A percentile compares a stretch with the other conserved stretches of the same genome.
These are phyloP conservation scores for Lachancea meyersii DNA, from an alignment of 805 yeast species.

Conservation along the genomic window DNA sequence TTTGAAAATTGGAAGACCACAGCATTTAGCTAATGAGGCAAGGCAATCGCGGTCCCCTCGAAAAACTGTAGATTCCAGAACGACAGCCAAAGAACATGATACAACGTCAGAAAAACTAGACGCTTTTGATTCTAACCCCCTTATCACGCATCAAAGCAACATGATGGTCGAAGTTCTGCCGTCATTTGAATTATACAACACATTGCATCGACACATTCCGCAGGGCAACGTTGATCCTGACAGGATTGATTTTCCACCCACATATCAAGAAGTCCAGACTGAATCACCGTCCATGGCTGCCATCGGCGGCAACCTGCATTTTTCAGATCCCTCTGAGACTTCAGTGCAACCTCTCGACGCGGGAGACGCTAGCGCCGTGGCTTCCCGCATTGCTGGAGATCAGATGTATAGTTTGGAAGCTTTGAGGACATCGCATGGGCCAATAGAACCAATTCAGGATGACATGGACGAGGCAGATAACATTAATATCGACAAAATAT, in stretches of 20 bases:
- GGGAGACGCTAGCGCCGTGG: not conserved
- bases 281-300: conserved; percentile 2
- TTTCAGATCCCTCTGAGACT: not conserved
- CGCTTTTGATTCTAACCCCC: not conserved
- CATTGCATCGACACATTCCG: conserved; percentile 37
- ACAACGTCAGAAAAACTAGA: not conserved
- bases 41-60: not conserved
- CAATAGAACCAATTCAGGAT: conserved; percentile 27
- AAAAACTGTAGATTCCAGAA: not conserved
- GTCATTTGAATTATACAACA: conserved; percentile 62
- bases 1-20: conserved; percentile 6
- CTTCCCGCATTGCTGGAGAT: conserved; percentile 2
- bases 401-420: conserved; percentile 7
- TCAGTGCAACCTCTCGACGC: not conserved
- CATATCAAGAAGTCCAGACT: conserved; percentile 24
- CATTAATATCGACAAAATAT: conserved; percentile 47
- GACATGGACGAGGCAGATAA: conserved; percentile 36
- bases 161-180: conserved; percentile 51
- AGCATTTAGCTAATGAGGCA: not conserved
- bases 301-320: not conserved
- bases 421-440: conserved; percentile 10
- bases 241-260: conserved; percentile 33
- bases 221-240: conserved; percentile 34
- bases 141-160: conserved; percentile 9
- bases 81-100: not conserved